Conservation (phyloP, 306 rosid genomes). For the Hippophae rhamnoides region DNA sequence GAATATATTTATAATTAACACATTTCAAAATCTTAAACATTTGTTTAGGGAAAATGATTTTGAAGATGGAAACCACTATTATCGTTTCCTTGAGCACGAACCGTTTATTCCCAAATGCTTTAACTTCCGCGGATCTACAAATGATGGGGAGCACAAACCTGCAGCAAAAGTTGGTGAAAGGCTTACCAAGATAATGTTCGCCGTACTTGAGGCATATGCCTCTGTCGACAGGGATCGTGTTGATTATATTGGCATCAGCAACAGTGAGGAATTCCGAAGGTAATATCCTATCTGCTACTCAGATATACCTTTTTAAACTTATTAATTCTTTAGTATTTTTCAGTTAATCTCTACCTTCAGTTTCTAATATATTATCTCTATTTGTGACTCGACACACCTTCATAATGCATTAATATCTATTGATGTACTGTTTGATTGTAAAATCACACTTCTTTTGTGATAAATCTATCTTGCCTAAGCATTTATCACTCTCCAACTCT, state of each 20-base stretch:
- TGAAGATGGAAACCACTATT: conserved; percentile 72
- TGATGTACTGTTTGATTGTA: too few relatives aligned
- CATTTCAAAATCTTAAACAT: too few relatives aligned
- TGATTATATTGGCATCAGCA: conserved; percentile 66
- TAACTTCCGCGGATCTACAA: conserved; percentile 51
- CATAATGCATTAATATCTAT: too few relatives aligned
- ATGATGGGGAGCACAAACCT: conserved; percentile 57
- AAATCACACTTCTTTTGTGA: too few relatives aligned
- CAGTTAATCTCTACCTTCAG: too few relatives aligned
- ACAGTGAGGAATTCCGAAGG: conserved; percentile 96
- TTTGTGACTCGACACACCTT: too few relatives aligned
- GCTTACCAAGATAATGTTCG: conserved; percentile 75
- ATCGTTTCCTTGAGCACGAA: conserved; percentile 89
- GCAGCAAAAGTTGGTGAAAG: conserved; percentile 45
- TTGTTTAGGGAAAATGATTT: conserved; percentile 56
- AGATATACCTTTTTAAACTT: neutral
- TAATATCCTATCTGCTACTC: conserved; percentile 9
- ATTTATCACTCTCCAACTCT: too few relatives aligned
- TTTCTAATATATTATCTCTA: too few relatives aligned
- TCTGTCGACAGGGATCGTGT: conserved; percentile 54
- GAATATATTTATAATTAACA: too few relatives aligned
- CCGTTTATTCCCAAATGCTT: conserved; percentile 55
- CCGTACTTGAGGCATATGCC: conserved; percentile 83
- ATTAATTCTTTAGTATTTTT: neutral
- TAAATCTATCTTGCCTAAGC: too few relatives aligned